phyloP scores from a whole-genome alignment of 306 rosid genomes.

The Mimosa bimucronata region DNA sequence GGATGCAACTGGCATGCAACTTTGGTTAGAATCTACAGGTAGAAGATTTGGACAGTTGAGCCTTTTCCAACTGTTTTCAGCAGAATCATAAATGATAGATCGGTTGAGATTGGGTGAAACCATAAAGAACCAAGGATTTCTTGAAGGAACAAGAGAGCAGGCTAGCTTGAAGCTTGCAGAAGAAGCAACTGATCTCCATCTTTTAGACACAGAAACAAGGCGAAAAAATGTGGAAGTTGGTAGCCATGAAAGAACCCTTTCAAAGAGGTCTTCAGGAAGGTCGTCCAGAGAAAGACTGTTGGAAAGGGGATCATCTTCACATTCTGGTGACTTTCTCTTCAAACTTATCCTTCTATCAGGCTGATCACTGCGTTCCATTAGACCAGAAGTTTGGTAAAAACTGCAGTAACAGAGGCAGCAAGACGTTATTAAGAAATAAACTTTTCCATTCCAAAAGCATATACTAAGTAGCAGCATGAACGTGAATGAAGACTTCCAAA shows the following conservation, averaged over 20 bases:
- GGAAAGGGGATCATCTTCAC: conserved; percentile 32
- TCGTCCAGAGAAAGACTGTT: conserved; percentile 59
- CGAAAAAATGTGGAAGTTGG: conserved; percentile 81
- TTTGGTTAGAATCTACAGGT: conserved; percentile 35
- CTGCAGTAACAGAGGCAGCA: conserved; percentile 41
- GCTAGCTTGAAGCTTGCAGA: conserved; percentile 82
- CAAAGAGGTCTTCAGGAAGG: conserved; percentile 81
- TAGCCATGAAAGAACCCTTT: conserved; percentile 79
- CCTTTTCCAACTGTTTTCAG: conserved; percentile 69
- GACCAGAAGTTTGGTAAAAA: conserved; percentile 17
- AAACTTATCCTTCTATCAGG: conserved; percentile 37
- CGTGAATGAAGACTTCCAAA: conserved; percentile 17
- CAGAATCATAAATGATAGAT: conserved; percentile 67
- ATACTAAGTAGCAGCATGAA: conserved; percentile 1
- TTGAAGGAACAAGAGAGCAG: conserved; percentile 65
- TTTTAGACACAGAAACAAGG: conserved; percentile 76
- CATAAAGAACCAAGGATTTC: conserved; percentile 90
- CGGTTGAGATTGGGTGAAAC: conserved; percentile 64
- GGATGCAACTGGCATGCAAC: conserved; percentile 75
- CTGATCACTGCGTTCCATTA: conserved; percentile 53
- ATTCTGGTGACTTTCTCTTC: conserved; percentile 67
- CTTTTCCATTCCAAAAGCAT: conserved; percentile 20
- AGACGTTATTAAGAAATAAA: conserved; percentile 29
- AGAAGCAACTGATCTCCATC: conserved; percentile 75
- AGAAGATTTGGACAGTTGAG: conserved; percentile 62